Percentiles rank a stretch among this genome's conserved stretches.
Evolutionary conservation across 139 green algal species (phyloP).

Genomic region (Chlamydomonas urium): DNA sequence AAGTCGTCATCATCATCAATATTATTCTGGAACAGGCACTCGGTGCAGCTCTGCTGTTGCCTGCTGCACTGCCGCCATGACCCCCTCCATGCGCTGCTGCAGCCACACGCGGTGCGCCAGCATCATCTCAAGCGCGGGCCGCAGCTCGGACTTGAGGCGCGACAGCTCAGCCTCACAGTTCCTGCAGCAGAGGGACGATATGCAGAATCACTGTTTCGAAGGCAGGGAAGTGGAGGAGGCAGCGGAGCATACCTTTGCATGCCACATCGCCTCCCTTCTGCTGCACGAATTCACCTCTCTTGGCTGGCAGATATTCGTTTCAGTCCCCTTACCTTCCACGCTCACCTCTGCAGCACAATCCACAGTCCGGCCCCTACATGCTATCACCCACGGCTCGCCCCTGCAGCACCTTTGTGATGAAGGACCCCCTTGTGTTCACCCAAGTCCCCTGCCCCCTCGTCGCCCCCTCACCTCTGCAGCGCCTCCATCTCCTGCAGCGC

Average conservation of each 20-base stretch:
- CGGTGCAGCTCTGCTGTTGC: too few relatives aligned
- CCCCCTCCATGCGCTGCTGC: slow-evolving; percentile 15
- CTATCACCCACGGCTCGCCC: not conserved
- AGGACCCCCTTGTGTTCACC: not conserved
- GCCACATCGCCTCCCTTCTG: not conserved
- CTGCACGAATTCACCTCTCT: not conserved
- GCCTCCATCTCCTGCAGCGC: slow-evolving; percentile 43
- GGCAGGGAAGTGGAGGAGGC: not conserved
- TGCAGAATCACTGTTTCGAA: not conserved
- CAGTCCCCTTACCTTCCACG: not conserved
- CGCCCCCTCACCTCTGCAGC: slow-evolving; percentile 36
- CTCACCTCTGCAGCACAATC: not conserved
- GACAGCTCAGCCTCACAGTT: slow-evolving; percentile 50
- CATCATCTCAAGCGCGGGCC: slow-evolving; percentile 48
- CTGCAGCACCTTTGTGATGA: not conserved
- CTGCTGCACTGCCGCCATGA: not conserved
- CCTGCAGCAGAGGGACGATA: slow-evolving; percentile 2
- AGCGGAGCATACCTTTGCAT: not conserved
- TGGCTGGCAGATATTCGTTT: not conserved
- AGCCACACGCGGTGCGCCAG: slow-evolving; percentile 45
- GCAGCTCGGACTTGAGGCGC: slow-evolving; percentile 48
- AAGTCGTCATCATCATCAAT: too few relatives aligned
- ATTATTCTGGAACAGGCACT: too few relatives aligned
- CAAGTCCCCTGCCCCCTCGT: not conserved
- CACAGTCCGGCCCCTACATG: not conserved